Base-by-base conservation (phyloP, 352 stramenopile genomes). In the Globisporangium barbulae region DNA sequence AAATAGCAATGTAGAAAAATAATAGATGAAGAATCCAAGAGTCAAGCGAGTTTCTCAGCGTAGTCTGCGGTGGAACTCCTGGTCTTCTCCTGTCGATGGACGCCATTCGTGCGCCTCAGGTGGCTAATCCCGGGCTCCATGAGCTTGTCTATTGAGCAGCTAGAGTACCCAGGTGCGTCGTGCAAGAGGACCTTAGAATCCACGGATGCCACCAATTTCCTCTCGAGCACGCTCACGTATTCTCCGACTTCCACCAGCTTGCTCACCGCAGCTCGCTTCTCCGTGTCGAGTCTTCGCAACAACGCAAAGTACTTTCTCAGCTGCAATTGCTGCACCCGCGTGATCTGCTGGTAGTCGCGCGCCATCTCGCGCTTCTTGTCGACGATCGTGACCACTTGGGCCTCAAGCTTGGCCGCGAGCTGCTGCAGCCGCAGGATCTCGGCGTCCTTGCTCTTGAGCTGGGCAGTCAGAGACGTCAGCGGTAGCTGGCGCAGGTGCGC, bases 241-340 rank as follows among this genome's bases (percentile, higher is more conserved):
- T 65, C 33, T 0, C 71, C 67, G 9, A 70, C 57, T 1, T 73
- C 61, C 3, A 52, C 28, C 10, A 73, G 37, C 49, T 73, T 57
- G 15, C 42, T 52, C 53, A 75, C 67, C 0, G 79, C 44, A 5
- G 35, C 21, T 8, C 64, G 63, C 53, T 75, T 77, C 31, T 81
- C 74, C 9, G 5, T 22, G 10, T 42, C 58, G 6, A 77, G 74
- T 28, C 69, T 71, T 15, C 54, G 64, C n/a, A 72, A 64, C 33
- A 61, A 63, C 2, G 69, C 53, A 37, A 78, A 56, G 41, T 78
- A 83, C 28, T 76, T 85, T 49, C 72, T 78, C 5, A 84, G 53
- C 45, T 78, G 73, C 17, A 54, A 54, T 53, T 83, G 69, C 56
- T 80, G 78, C 9, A 44, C 37, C 25, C 41, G 30, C 0, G 73